These are phyloP conservation scores for Epichloe scottii DNA, from an alignment of 2,329 filamentous ascomycete species.

Conservation along the genomic window DNA sequence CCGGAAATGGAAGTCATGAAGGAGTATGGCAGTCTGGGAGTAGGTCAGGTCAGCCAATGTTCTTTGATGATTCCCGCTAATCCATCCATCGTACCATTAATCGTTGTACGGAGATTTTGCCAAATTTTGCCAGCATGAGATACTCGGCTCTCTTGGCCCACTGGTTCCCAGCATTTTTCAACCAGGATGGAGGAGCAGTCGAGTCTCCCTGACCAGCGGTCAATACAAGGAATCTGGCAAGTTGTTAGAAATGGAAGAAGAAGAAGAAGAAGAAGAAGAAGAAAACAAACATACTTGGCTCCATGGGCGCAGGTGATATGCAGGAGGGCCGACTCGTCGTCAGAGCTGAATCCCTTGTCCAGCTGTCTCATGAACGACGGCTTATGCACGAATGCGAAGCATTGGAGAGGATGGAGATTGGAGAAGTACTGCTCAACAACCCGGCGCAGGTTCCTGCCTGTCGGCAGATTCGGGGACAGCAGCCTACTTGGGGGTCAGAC, in stretches of 20 bases:
- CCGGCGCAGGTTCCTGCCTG: conserved; percentile 21
- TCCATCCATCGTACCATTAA: conserved; percentile 21
- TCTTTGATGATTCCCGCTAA: background rate
- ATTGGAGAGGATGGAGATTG: conserved; percentile 27
- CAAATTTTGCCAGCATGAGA: conserved; percentile 24
- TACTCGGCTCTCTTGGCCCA: conserved; percentile 27
- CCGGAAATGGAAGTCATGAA: conserved; percentile 28
- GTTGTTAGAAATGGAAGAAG: background rate
- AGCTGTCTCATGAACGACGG: conserved; percentile 26
- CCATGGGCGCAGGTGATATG: conserved; percentile 26
- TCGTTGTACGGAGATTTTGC: conserved; percentile 25
- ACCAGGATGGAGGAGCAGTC: conserved; percentile 15
- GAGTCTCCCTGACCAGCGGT: conserved; percentile 18
- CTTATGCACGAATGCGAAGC: conserved; percentile 28
- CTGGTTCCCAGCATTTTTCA: conserved; percentile 22
- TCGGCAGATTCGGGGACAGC: conserved; percentile 20
- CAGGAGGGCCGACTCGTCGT: conserved; percentile 24
- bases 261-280: conserved; percentile 1
- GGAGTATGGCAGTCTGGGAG: conserved; percentile 22
- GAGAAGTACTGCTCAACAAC: conserved; percentile 26
- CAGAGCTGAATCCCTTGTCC: conserved; percentile 22
- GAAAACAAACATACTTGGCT: conserved; percentile 19
- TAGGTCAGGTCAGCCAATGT: background rate
- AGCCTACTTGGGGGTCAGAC: conserved; percentile 14
- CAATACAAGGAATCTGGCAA: conserved; percentile 22